These are phyloP conservation scores for Suhomyces kunorum DNA, from an alignment of 1,139 yeast genomes.

Conservation along the genomic window DNA sequence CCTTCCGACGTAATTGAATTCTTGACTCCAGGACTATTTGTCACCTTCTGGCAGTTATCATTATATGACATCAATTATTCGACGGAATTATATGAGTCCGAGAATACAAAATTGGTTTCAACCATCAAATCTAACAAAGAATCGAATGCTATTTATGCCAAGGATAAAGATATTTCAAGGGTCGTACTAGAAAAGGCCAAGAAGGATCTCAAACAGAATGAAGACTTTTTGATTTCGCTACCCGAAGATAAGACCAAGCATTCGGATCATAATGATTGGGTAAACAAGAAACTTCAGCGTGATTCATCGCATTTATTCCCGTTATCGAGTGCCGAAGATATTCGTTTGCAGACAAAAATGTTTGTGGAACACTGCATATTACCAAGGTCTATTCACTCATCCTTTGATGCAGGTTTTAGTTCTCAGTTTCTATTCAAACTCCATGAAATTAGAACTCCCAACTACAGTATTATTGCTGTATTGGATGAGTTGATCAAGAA, in stretches of 20 bases:
- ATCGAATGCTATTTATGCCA: conserved; percentile 29
- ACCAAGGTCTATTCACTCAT: conserved; percentile 78
- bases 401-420: conserved; percentile 78
- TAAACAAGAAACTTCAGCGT: conserved; percentile 18
- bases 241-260: conserved; percentile 39
- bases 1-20: conserved; percentile 6
- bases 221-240: conserved; percentile 24
- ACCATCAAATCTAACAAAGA: conserved; percentile 36
- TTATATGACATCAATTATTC: conserved; percentile 73
- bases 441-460: conserved; percentile 43
- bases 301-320: conserved; percentile 31
- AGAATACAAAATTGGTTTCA: conserved; percentile 40
- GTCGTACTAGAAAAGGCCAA: conserved; percentile 28
- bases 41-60: conserved; percentile 72
- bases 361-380: conserved; percentile 67
- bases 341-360: conserved; percentile 25
- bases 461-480: conserved; percentile 46
- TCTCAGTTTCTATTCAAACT: conserved; percentile 61
- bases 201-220: conserved; percentile 32
- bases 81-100: conserved; percentile 51
- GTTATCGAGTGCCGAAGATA: conserved; percentile 5
- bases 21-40: conserved; percentile 41
- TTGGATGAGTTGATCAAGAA: conserved; percentile 53
- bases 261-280: conserved; percentile 20
- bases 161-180: conserved; percentile 32